Evolutionary conservation across 2,329 filamentous ascomycete genomes (phyloP).

Genomic region (Shiraia sp.): DNA sequence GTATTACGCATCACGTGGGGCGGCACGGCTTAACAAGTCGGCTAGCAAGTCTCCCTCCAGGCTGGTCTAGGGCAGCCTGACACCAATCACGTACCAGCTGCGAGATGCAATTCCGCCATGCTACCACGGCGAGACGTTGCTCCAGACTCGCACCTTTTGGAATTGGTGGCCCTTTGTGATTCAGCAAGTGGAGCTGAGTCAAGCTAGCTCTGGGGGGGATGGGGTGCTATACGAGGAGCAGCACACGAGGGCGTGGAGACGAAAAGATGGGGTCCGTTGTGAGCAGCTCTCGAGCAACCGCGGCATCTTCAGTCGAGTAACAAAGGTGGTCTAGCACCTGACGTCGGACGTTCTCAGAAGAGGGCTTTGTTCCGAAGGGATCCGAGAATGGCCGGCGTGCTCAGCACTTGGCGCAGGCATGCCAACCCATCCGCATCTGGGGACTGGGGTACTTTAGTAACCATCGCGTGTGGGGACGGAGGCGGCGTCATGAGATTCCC

Average conservation of each 20-base stretch:
- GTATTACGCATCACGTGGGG: conserved; percentile 24
- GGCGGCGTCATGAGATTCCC: conserved; percentile 41
- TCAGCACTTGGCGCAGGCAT: conserved; percentile 4
- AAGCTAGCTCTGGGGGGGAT: too few relatives aligned
- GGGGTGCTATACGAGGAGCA: too few relatives aligned
- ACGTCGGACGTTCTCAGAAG: conserved; percentile 24
- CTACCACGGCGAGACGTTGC: conserved; percentile 14
- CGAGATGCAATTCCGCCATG: conserved; percentile 33
- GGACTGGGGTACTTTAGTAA: conserved; percentile 43
- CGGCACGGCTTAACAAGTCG: conserved; percentile 22
- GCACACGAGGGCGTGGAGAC: too few relatives aligned
- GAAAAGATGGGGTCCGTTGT: too few relatives aligned
- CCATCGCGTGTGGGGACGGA: conserved; percentile 38
- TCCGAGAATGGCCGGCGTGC: conserved; percentile 37
- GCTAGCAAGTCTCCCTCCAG: conserved; percentile 26
- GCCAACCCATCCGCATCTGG: conserved; percentile 35
- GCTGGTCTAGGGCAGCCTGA: conserved; percentile 25
- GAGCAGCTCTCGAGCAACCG: too few relatives aligned
- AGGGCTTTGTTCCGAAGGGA: conserved; percentile 34
- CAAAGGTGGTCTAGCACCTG: conserved; percentile 24
- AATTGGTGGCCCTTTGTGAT: conserved; percentile 8
- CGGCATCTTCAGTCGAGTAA: conserved; percentile 21
- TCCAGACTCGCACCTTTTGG: conserved; percentile 11
- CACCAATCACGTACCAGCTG: conserved; percentile 28
- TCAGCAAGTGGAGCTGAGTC: too few relatives aligned